Conservation (phyloP, 441 rosid species). For the Erysimum pusillum region DNA sequence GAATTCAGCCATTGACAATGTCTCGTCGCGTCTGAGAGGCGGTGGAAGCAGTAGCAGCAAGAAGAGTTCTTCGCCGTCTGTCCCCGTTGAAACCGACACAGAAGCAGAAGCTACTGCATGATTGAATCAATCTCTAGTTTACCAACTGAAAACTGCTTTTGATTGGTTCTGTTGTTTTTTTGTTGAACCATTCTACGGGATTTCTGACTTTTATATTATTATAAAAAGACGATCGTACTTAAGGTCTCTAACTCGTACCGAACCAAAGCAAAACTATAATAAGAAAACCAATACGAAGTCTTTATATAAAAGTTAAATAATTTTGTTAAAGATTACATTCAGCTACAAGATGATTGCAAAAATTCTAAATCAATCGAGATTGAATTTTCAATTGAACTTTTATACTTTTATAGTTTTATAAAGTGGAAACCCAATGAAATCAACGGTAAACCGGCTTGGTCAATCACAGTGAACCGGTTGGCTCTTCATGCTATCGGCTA, state of each 20-base stretch:
- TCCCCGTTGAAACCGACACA: conserved; percentile 60
- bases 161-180: conserved; percentile 1
- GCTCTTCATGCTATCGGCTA: conserved; percentile 27
- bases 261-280: too few species aligned
- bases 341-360: too few species aligned
- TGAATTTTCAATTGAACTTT: neutral
- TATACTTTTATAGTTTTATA: too few species aligned
- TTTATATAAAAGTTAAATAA: too few species aligned
- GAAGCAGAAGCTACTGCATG: conserved; percentile 67
- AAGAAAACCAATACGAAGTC: too few species aligned
- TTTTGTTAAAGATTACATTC: too few species aligned
- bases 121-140: conserved; percentile 34
- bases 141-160: neutral
- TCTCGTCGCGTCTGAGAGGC: conserved; percentile 84
- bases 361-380: neutral
- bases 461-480: conserved; percentile 23
- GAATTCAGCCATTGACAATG: conserved; percentile 85
- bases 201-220: neutral
- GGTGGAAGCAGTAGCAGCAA: conserved; percentile 27
- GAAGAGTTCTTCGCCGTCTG: conserved; percentile 48
- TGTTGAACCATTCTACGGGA: neutral
- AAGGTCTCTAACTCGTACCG: too few species aligned
- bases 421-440: neutral
- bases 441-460: conserved; percentile 24
- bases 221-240: too few species aligned